Evolutionary conservation across 371 early-diverging fungal genomes (phyloP), one percentile per base, ranked within the genome.

Genomic region (Apophysomyces trapeziformis): DNA sequence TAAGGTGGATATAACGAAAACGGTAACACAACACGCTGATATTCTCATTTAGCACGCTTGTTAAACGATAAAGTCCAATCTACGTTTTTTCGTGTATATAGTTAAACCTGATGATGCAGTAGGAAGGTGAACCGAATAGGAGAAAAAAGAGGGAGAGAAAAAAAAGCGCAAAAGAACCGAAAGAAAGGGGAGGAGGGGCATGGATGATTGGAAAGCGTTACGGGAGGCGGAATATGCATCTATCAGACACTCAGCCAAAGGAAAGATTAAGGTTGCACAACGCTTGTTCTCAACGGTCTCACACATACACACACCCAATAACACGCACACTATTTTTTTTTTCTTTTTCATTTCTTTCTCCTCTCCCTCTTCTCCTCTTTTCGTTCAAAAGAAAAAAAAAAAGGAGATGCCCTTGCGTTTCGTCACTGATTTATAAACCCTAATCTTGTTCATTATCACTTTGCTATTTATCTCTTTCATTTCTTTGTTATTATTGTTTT

Each of bases 321-420:
- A 11, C 9, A 37, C 32, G 18, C 38, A 6, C 0, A 12, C n/a
- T 47, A 45, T 36, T 38, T 44, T 38, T 41, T 44, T 26, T 26
- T 37, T 46, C 50, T 59, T 68, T 60, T 63, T 64, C 47, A 60
- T 64, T 64, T 45, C 63, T 32, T 32, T 36, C 57, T 38, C n/a
- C 56, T 44, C 41, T 56, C 14, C 57, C 56, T 26, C 38, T 56
- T 16, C 44, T 16, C 36, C 45, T 50, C n/a, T 45, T 61, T 45
- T 44, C 44, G 26, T 37, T 63, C 45, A 21, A 58, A 54, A 54
- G 32, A 26, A 41, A 21, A 60, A 26, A 26, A 26, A 26, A 14
- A 39, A 38, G 54, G 54, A 50, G 54, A 43, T 43, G 60, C 38
- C 43, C 38, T 59, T 38, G 13, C 38, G 21, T 59, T 39, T 12